Evolutionary conservation across 257 asterid species (phyloP), one percentile per base, ranked within the genome.

Genomic region (Coffea canephora): DNA sequence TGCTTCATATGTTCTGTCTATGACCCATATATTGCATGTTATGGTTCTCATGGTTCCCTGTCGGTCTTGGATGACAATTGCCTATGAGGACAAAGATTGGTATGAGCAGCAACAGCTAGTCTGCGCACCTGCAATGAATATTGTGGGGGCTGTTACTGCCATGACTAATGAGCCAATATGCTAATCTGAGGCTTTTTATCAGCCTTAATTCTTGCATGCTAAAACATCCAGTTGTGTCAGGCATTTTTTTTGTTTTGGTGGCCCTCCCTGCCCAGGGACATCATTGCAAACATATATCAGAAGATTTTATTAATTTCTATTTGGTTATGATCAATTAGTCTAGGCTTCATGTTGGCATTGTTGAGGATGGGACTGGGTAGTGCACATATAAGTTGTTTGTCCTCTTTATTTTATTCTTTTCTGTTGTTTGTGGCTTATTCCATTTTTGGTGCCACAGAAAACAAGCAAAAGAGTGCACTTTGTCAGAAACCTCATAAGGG

Each of bases 381-480:
- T 39, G 36, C 77, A 48, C 15, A 25, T 14, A 4, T 34, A 3
- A 19, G 59, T 76, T 31, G 79, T 41, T 61, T 18, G 25, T 76
- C 12, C 43, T 15, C 18, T 70, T 25, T 48, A 25, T 69, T 7
- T 21, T 18, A n/a, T 7, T 16, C 55, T 36, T 3, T 74, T 23
- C 27, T 0, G 2, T 36, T 69, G 2, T 55, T 46, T 31, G 46
- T 52, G 34, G 12, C 54, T 76, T 54, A 84, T 6, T 23, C 46
- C 8, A 36, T 12, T 48, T 36, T 19, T 46, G 13, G 3, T 25
- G 70, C 14, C 76, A 0, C 83, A 91, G 97, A 91, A 91, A 89
- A 91, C 97, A 0, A 91, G 97, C 85, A 90, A 91, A 83, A 82
- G 94, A 73, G 90, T 91, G 16, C 94, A 89, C 50, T 90, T 91